These are phyloP conservation scores for Tubosaeta brunneosetosa DNA, from an alignment of 768 basidiomycete genomes.

Conservation along the genomic window DNA sequence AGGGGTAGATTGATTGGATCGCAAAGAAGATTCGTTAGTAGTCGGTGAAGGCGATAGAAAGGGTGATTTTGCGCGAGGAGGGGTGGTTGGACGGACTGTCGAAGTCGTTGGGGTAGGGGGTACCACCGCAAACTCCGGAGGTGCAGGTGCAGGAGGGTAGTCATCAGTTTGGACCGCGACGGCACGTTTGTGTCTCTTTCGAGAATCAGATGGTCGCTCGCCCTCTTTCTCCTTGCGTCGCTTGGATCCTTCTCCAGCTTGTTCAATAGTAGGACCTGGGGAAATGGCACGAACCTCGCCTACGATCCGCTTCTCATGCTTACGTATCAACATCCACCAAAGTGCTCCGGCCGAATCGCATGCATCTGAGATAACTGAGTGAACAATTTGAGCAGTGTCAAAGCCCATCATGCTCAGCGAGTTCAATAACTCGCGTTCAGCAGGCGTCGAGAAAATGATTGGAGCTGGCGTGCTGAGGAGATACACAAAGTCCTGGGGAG, in stretches of 20 bases:
- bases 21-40: slow-evolving; percentile 43
- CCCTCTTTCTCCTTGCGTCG: slow-evolving; percentile 31
- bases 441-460: slow-evolving; percentile 80
- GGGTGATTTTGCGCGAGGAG: slow-evolving; percentile 49
- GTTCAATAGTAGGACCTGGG: slow-evolving; percentile 17
- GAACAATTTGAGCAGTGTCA: slow-evolving; percentile 93
- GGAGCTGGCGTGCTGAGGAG: slow-evolving; percentile 63
- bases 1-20: slow-evolving; percentile 69
- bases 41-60: slow-evolving; percentile 55
- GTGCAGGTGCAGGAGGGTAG: slow-evolving; percentile 27
- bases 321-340: slow-evolving; percentile 96
- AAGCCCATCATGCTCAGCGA: slow-evolving; percentile 73
- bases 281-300: slow-evolving; percentile 30
- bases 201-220: slow-evolving; percentile 17
- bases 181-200: slow-evolving; percentile 21
- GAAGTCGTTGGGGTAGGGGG: slow-evolving; percentile 69
- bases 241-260: slow-evolving; percentile 19
- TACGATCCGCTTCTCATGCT: slow-evolving; percentile 57
- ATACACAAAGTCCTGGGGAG: slow-evolving; percentile 54
- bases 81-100: slow-evolving; percentile 40
- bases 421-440: slow-evolving; percentile 79
- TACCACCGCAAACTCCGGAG: slow-evolving; percentile 65
- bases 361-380: slow-evolving; percentile 86
- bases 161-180: slow-evolving; percentile 48
- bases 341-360: slow-evolving; percentile 88